Percentiles rank a stretch among this genome's conserved stretches.
Evolutionary conservation across 148 eudicot genomes (phyloP).

Genomic region (Oxyria digyna): DNA sequence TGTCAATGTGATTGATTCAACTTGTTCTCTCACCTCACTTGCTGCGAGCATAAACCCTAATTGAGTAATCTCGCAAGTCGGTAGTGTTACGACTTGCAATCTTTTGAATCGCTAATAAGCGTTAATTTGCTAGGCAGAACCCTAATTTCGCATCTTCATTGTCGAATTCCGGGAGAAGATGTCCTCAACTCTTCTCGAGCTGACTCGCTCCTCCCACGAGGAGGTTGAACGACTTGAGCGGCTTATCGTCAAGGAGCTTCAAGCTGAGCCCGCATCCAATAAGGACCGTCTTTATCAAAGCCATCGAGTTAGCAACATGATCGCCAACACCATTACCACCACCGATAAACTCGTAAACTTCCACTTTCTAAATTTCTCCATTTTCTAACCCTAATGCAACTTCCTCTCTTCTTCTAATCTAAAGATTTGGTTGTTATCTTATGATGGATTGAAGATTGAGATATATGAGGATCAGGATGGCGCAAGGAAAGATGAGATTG

Average conservation of each 20-base stretch:
- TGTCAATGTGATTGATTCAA: not conserved
- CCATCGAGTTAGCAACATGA: constrained; percentile 86
- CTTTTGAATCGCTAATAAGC: not conserved
- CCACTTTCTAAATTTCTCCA: not conserved
- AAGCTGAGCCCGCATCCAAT: constrained; percentile 49
- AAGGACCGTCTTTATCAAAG: constrained; percentile 72
- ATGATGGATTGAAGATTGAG: constrained; percentile 40
- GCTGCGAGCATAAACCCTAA: no score
- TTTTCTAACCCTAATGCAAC: not conserved
- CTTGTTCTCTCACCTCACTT: not conserved
- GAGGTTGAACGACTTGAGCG: constrained; percentile 86
- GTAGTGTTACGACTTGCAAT: not conserved
- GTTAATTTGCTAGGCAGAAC: not conserved
- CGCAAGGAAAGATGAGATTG: constrained; percentile 96
- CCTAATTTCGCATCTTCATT: not conserved
- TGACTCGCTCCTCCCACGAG: constrained; percentile 80
- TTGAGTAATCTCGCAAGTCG: no score
- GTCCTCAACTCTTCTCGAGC: constrained; percentile 93
- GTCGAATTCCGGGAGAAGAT: constrained; percentile 17
- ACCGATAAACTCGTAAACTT: constrained; percentile 61
- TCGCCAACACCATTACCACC: constrained; percentile 55
- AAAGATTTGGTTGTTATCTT: not conserved
- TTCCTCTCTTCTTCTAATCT: not conserved
- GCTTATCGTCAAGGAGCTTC: constrained; percentile 63
- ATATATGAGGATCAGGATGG: constrained; percentile 74